A percentile compares a stretch with the other conserved stretches of the same genome.
These are phyloP conservation scores for Moringa oleifera DNA, from an alignment of 345 rosid species.

Conservation along the genomic window DNA sequence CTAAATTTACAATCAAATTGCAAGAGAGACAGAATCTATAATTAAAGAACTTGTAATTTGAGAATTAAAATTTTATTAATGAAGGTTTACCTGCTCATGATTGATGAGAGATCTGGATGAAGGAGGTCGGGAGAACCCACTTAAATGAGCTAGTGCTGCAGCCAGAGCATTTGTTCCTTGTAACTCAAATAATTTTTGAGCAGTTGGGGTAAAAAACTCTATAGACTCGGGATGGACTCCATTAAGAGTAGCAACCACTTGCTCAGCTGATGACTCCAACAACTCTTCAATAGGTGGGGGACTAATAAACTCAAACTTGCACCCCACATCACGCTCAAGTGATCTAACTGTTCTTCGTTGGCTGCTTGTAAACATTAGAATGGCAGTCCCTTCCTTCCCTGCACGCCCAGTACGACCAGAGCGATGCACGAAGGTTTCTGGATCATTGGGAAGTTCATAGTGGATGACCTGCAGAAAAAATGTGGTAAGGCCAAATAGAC, in stretches of 20 bases:
- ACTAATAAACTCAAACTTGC: conserved; percentile 81
- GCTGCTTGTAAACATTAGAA: conserved; percentile 74
- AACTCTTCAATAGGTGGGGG: conserved; percentile 74
- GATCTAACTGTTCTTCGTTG: conserved; percentile 87
- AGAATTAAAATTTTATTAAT: neutral
- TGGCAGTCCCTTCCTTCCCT: conserved; percentile 92
- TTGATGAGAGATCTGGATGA: conserved; percentile 87
- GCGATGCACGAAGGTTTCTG: conserved; percentile 98
- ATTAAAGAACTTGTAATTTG: neutral
- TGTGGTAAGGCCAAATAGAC: conserved; percentile 10
- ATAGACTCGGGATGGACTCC: conserved; percentile 89
- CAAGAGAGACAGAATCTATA: too few species aligned
- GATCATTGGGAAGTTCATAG: conserved; percentile 94
- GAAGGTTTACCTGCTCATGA: conserved; percentile 68
- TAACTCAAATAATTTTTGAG: conserved; percentile 64
- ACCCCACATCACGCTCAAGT: conserved; percentile 89
- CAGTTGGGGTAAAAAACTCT: conserved; percentile 72
- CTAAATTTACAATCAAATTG: neutral
- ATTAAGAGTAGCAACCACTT: conserved; percentile 73
- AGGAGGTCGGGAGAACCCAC: conserved; percentile 91
- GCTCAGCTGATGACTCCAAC: conserved; percentile 83
- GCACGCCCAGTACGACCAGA: conserved; percentile 99
- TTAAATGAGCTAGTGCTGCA: conserved; percentile 88
- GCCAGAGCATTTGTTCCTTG: conserved; percentile 88
- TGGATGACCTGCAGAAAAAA: conserved; percentile 70